Percentiles rank a stretch among this genome's conserved stretches.
phyloP scores from a whole-genome alignment of 148 eudicot genomes.

The Chenopodium suecicum region DNA sequence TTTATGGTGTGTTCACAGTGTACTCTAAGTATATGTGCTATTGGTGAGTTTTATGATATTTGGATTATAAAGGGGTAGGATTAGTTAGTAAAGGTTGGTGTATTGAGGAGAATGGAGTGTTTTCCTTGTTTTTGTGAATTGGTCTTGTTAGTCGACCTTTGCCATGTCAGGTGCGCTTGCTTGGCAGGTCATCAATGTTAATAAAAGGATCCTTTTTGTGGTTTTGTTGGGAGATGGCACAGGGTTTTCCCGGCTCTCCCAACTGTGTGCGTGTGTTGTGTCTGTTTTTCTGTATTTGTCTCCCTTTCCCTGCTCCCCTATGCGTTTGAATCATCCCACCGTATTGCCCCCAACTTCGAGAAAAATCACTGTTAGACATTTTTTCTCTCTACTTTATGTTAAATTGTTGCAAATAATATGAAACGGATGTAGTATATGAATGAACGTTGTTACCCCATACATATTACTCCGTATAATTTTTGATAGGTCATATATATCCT shows the following conservation, averaged over 20 bases:
- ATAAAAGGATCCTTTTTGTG: conserved; percentile 30
- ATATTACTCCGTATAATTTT: no score
- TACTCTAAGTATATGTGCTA: no score
- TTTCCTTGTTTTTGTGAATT: neutral
- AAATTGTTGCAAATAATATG: no score
- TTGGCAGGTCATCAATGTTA: conserved; percentile 40
- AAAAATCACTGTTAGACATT: neutral
- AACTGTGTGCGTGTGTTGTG: conserved; percentile 12
- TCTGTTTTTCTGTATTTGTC: neutral
- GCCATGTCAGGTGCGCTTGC: conserved; percentile 56
- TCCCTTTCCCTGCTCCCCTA: neutral
- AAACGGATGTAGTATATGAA: no score
- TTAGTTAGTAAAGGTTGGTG: neutral
- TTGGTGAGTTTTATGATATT: neutral
- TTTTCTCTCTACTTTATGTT: no score
- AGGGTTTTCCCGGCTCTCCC: conserved; percentile 66
- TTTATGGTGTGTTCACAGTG: no score
- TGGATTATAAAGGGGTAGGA: neutral
- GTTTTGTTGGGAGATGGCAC: conserved; percentile 20
- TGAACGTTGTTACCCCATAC: no score
- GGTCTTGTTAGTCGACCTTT: conserved; percentile 36
- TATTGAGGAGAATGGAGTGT: neutral
- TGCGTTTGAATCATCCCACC: neutral
- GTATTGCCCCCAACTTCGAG: neutral
- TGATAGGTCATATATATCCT: no score